phyloP scores from a whole-genome alignment of 1,284 basidiomycete species.

The Leccinum ambiguum region DNA sequence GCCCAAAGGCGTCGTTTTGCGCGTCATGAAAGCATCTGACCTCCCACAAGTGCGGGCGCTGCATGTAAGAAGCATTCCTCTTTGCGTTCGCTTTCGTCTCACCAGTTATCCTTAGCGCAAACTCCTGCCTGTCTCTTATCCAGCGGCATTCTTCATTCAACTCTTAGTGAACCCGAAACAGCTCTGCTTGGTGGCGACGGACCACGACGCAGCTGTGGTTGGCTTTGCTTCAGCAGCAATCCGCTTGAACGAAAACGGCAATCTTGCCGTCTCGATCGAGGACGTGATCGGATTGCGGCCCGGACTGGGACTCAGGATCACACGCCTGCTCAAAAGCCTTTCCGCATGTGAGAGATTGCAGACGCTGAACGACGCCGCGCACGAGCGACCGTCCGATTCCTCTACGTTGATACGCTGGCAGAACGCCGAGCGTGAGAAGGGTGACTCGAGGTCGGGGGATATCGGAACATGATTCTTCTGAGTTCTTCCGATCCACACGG shows the following conservation, averaged over 20 bases:
- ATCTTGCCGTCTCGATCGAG: constrained; percentile 11
- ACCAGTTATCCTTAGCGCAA: constrained; percentile 30
- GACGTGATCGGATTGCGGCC: not conserved
- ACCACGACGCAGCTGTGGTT: constrained; percentile 33
- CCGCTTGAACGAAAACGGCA: constrained; percentile 26
- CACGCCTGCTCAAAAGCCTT: not conserved
- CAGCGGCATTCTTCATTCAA: constrained; percentile 53
- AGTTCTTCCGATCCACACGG: constrained; percentile 8
- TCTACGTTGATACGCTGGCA: constrained; percentile 44
- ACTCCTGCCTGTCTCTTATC: constrained; percentile 49
- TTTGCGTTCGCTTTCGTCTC: constrained; percentile 2
- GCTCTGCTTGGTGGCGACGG: constrained; percentile 50
- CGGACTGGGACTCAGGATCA: not conserved
- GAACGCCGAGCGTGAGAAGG: constrained; percentile 59
- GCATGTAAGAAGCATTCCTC: constrained; percentile 38
- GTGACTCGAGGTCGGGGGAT: constrained; percentile 38
- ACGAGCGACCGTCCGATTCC: constrained; percentile 53
- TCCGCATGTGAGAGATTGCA: constrained; percentile 16
- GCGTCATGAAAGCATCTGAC: constrained; percentile 37
- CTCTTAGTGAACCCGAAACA: constrained; percentile 47
- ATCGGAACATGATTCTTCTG: constrained; percentile 15
- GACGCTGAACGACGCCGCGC: constrained; percentile 33
- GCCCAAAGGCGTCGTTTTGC: constrained; percentile 27
- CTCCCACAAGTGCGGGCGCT: constrained; percentile 42
- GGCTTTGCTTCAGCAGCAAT: constrained; percentile 51